Conservation (phyloP, 2,329 filamentous ascomycete genomes). For the Cladosporium velox region DNA sequence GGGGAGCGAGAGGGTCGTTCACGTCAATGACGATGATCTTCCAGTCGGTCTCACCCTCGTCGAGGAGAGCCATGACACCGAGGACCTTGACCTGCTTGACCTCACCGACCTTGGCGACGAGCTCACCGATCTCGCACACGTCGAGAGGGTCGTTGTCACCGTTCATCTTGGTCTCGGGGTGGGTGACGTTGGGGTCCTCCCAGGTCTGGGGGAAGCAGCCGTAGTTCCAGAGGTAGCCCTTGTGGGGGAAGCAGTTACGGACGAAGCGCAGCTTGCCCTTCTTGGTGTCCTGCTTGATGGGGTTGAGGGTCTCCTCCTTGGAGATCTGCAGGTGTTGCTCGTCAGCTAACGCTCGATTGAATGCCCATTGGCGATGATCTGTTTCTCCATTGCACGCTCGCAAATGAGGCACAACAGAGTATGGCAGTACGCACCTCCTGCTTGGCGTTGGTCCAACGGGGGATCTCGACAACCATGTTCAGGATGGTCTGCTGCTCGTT, state of each 20-base stretch:
- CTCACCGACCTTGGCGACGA: constrained; percentile 93
- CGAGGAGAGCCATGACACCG: constrained; percentile 97
- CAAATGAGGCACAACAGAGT: background rate
- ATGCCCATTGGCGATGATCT: constrained; percentile 3
- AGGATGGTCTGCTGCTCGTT: constrained; percentile 93
- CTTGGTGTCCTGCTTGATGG: constrained; percentile 99
- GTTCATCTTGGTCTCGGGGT: constrained; percentile 99
- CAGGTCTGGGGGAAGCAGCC: constrained; percentile 99
- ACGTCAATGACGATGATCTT: constrained; percentile 99
- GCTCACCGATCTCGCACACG: constrained; percentile 98
- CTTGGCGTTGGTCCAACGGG: constrained; percentile 99
- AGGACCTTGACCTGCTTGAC: constrained; percentile 99
- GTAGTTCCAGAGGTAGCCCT: constrained; percentile 99
- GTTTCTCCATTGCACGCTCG: background rate
- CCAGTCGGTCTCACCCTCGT: constrained; percentile 99
- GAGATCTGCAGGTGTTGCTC: constrained; percentile 72
- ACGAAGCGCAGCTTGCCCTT: constrained; percentile 99
- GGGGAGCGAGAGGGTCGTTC: constrained; percentile 92
- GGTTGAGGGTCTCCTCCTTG: constrained; percentile 97
- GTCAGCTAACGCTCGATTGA: constrained; percentile 1
- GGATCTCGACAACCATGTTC: constrained; percentile 99
- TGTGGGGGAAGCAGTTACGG: constrained; percentile 99
- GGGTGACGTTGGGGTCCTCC: constrained; percentile 94
- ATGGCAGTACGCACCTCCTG: constrained; percentile 74
- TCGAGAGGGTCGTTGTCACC: constrained; percentile 99